Evolutionary conservation across 2,329 filamentous ascomycete species (phyloP), one percentile per base, ranked within the genome.

Genomic region (Mariannaea sp.): DNA sequence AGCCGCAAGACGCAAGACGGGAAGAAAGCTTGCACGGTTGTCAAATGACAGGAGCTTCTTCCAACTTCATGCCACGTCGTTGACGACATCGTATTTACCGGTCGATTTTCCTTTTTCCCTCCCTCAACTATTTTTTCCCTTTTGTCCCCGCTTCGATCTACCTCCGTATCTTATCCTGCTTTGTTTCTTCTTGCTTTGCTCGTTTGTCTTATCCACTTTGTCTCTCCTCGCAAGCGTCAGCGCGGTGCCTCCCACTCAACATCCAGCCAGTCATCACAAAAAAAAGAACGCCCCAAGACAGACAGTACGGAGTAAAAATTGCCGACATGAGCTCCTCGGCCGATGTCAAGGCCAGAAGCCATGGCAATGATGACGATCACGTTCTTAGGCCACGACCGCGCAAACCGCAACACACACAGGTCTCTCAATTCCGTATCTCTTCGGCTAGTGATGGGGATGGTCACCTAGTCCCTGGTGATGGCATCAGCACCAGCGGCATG

Each of bases 311-410:
- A 19, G 7, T 26, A 13, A 7, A 9, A 36, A n/a, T n/a, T 38
- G 33, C 40, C 32, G 29, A 32, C 29, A 70, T 70, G 68, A 65
- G 67, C 59, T 63, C 66, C 36, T 62, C 64, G 13, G 61, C 62
- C 38, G 67, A 71, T 45, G 55, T 64, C 50, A 40, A 64, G 59
- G 53, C 62, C 43, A 68, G 65, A 36, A 62, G 65, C 36, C 58
- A 68, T 32, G 58, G 57, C 30, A 56, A 53, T 46, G 50, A 65
- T 10, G 55, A 72, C 47, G 78, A 79, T 46, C 69, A 77, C 55
- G 70, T 80, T 47, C 63, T 80, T 49, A 77, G 79, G 5, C 77
- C 80, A 13, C 74, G 80, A 8, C 76, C 78, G 19, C 75, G 77
- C 56, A 82, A 81, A 59, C 75, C 77, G 1, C 70, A 76, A 56